Percentiles rank a stretch among this genome's conserved stretches.
Evolutionary conservation across 495 filamentous ascomycete species (phyloP).

Genomic region (Xylaria cubensis): DNA sequence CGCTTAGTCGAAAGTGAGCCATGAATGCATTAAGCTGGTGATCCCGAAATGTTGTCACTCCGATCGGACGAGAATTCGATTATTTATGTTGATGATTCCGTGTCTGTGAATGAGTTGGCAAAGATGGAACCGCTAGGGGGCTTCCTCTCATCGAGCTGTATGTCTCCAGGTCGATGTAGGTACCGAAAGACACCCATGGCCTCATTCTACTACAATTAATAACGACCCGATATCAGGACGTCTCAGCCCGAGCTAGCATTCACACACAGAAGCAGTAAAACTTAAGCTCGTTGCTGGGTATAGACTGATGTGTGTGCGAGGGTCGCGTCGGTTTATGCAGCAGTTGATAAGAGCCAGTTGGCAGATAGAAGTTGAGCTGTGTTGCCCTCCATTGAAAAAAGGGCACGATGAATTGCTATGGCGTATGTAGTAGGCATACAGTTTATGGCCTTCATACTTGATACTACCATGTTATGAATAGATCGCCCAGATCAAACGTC

Average conservation of each 20-base stretch:
- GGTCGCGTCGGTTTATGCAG: neutral
- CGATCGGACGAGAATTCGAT: neutral
- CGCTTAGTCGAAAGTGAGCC: neutral
- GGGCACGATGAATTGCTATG: neutral
- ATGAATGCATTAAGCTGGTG: neutral
- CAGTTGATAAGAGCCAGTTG: neutral
- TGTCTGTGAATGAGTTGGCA: neutral
- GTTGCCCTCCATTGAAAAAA: neutral
- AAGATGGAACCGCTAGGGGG: neutral
- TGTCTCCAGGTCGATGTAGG: neutral
- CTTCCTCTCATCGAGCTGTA: neutral
- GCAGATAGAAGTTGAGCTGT: neutral
- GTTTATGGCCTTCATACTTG: neutral
- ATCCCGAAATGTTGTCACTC: neutral
- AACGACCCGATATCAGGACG: neutral
- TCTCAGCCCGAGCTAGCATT: neutral
- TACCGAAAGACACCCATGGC: neutral
- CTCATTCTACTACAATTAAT: neutral
- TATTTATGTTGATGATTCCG: neutral
- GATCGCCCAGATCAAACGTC: neutral
- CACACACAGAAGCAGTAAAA: neutral
- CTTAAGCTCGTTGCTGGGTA: neutral
- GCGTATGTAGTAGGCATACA: neutral
- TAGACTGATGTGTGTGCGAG: neutral
- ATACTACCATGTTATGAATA: neutral